Base-by-base conservation (phyloP, 2,329 filamentous ascomycete genomes). In the Penicillium fuscoglaucum region DNA sequence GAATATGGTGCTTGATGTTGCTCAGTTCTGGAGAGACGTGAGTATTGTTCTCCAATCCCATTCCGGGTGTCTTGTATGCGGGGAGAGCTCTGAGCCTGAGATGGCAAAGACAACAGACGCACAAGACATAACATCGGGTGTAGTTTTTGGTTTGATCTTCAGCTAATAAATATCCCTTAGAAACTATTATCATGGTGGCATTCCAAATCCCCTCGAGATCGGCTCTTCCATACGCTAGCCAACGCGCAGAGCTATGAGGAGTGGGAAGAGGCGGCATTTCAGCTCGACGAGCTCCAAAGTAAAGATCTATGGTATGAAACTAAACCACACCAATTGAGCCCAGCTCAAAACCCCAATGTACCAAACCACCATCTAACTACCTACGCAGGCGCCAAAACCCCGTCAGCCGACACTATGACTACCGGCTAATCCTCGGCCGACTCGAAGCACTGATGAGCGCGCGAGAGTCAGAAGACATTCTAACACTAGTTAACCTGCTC, bases 231-330 rank as follows among this genome's bases (percentile, higher is more conserved):
- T 60, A 79, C 82, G 26, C 79, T 96, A 48, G 82, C 81, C 53
- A 83, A 85, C 58, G 89, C 91, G 19, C 81, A 85, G 63, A 82
- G 83, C 28, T 96, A 89, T 70, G 90, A 95, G 69, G 89, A 95
- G 71, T 97, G 92, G 91, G 88, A 93, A 71, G 87, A 88, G 64
- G 87, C 89, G n/a, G 91, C 92, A 1, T 84, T 90, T 62, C 85
- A 90, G 68, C 83, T 96, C n/a, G 93, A 96, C 74, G 88, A 89
- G 68, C 80, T 90, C 19, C 81, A 92, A n/a, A 88, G 88, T 43
- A 85, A 92, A 65, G 90, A 96, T 75, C 75, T 92, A 61, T 96
- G 90, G 90, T 90, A 62, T 55, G 48, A 10, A 6, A 28, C 12
- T 24, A 40, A 31, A 21, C 17, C 6, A 10, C 41, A 12, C 8